Percentiles rank a stretch among this genome's conserved stretches.
These are phyloP conservation scores for Lasiodiplodia citricola DNA, from an alignment of 2,329 filamentous ascomycete species.

Conservation along the genomic window DNA sequence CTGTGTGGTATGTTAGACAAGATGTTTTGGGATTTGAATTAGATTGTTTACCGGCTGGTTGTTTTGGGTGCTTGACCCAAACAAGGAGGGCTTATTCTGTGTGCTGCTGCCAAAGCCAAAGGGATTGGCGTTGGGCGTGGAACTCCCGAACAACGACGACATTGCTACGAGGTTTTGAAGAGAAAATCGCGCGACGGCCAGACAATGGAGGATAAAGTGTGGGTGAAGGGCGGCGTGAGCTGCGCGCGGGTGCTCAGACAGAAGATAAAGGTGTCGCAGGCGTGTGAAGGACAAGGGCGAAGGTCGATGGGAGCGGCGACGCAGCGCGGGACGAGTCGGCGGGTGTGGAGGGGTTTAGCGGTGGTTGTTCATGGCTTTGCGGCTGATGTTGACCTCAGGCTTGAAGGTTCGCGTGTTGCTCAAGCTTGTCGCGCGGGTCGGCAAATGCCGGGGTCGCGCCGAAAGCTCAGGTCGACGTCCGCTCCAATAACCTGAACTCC, in stretches of 20 bases:
- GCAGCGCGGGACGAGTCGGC: not conserved
- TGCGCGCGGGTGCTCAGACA: not conserved
- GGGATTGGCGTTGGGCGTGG: not conserved
- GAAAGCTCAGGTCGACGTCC: constrained; percentile 19
- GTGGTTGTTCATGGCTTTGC: constrained; percentile 4
- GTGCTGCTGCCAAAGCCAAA: constrained; percentile 21
- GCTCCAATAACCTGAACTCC: constrained; percentile 26
- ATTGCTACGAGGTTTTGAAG: not conserved
- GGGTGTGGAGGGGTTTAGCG: not conserved
- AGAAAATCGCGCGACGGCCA: not conserved
- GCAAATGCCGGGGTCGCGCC: constrained; percentile 12
- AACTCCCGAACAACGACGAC: constrained; percentile 13
- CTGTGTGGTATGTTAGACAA: not conserved
- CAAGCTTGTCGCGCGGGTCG: constrained; percentile 16
- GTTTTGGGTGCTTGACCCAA: constrained; percentile 4
- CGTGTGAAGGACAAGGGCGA: not conserved
- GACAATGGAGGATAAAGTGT: not conserved
- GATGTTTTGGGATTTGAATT: not conserved
- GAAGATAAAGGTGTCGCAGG: not conserved
- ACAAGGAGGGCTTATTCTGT: constrained; percentile 23
- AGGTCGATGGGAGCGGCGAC: not conserved
- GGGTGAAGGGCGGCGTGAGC: not conserved
- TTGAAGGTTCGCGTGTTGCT: constrained; percentile 11
- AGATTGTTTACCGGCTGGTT: constrained; percentile 5
- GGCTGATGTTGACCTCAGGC: constrained; percentile 4